These are phyloP conservation scores for Argentina anserina DNA, from an alignment of 306 rosid species.

Conservation along the genomic window DNA sequence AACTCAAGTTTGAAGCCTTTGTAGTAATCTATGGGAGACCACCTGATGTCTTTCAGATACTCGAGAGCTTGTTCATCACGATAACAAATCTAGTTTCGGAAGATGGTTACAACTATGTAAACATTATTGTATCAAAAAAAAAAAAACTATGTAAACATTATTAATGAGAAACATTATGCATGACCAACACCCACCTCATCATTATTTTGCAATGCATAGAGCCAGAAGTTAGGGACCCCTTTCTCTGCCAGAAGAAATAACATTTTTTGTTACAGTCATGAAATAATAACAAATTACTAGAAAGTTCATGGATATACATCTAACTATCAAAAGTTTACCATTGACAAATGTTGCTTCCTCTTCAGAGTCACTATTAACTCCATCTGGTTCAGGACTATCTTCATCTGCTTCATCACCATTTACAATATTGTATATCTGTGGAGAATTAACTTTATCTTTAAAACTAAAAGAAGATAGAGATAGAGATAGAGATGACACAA, in stretches of 20 bases:
- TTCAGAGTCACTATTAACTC: constrained; percentile 19
- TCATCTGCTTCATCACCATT: constrained; percentile 35
- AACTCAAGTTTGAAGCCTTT: constrained; percentile 70
- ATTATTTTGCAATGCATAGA: constrained; percentile 60
- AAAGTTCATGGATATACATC: background rate
- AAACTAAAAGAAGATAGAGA: background rate
- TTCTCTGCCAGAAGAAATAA: constrained; percentile 36
- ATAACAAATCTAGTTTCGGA: constrained; percentile 44
- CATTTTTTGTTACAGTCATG: background rate
- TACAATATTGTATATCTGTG: constrained; percentile 51
- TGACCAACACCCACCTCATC: constrained; percentile 46
- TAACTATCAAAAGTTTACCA: constrained; percentile 21
- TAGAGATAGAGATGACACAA: background rate
- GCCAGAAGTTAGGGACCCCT: constrained; percentile 70
- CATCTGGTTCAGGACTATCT: constrained; percentile 39
- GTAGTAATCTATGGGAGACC: constrained; percentile 44
- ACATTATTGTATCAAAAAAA: background rate
- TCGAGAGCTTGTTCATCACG: constrained; percentile 69
- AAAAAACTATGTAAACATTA: background rate
- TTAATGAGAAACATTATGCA: background rate
- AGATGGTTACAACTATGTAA: background rate
- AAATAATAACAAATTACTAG: background rate
- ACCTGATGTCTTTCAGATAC: constrained; percentile 55
- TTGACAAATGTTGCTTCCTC: constrained; percentile 27
- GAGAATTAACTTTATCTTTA: background rate